Conservation (phyloP, 306 rosid genomes). For the Quercus aquifolioides region DNA sequence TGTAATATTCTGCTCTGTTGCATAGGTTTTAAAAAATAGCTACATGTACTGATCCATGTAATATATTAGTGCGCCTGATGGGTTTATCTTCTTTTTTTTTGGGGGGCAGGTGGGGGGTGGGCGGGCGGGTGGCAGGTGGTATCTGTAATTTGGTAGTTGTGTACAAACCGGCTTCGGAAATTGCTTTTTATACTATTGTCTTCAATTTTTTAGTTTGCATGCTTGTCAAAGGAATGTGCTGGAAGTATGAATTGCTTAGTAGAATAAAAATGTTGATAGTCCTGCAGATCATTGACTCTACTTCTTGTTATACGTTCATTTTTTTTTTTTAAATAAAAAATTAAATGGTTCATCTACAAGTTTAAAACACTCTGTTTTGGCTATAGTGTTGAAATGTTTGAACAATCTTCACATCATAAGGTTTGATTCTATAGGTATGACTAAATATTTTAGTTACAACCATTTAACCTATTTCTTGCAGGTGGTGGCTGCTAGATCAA, state of each 20-base stretch:
- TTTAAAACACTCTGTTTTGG: not conserved
- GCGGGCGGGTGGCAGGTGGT: too few relatives aligned
- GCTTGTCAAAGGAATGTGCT: not conserved
- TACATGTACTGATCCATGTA: not conserved
- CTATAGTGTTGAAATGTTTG: not conserved
- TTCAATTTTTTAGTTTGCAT: not conserved
- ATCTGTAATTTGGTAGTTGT: not conserved
- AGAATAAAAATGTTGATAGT: not conserved
- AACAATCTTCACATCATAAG: not conserved
- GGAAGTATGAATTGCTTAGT: not conserved
- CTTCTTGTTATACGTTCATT: not conserved
- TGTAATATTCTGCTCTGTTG: not conserved
- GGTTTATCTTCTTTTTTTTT: too few relatives aligned
- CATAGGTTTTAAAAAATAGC: not conserved
- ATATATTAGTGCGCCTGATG: not conserved
- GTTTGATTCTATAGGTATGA: not conserved
- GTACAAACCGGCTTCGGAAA: not conserved
- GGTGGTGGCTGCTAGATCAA: slow-evolving; percentile 82
- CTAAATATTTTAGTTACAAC: not conserved
- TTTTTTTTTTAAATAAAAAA: not conserved
- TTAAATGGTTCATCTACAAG: not conserved
- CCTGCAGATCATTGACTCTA: not conserved
- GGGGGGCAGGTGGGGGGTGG: rapidly evolving
- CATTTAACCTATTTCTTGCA: slow-evolving; percentile 33
- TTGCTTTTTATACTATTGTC: not conserved